Evolutionary conservation across 768 basidiomycete genomes (phyloP), one percentile per base, ranked within the genome.

Genomic region (Coprinopsis strossmayeri): DNA sequence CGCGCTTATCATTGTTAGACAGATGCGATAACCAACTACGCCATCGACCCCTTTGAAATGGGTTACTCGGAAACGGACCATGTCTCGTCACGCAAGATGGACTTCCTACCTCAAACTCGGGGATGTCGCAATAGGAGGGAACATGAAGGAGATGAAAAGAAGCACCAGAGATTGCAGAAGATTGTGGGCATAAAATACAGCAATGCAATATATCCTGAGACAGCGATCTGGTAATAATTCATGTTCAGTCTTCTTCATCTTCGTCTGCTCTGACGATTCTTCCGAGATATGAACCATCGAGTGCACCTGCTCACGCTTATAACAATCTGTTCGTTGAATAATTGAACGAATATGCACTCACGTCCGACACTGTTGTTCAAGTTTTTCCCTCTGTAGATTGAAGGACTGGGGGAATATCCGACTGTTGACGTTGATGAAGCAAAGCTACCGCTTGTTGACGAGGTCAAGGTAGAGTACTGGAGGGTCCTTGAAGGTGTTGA

Each of bases 1-100:
- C 30, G 9, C 30, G 15, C 15, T 32, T 32, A 32, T 7, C 9
- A 7, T 10, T 82, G 81, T 84, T 80, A 83, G 79, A 81, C 81
- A 81, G 79, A 82, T 81, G 81, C 78, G 81, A 84, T 84, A 82
- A 84, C 80, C 80, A 82, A 80, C 79, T 82, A 84, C 81, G 78
- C 81, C 81, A 82, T 75, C 79, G 71, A 70, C 18, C 40, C 40
- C 30, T 32, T 7, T 32, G 7, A 15, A 7, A 32, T 32, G 15
- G 30, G 30, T 32, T 7, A 32, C 15, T 32, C 9, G 15, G 30
- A 15, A 7, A 7, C 30, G 15, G 15, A 32, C 30, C 9, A 32
- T 7, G 30, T 32, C 30, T 32, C 9, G 30, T 15, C 30, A 7
- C 30, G 30, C 7, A 32, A 32, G 30, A 15, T 32, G 30, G 15